Base-by-base conservation (phyloP, 2,329 filamentous ascomycete species). In the Balansia obtecta region DNA sequence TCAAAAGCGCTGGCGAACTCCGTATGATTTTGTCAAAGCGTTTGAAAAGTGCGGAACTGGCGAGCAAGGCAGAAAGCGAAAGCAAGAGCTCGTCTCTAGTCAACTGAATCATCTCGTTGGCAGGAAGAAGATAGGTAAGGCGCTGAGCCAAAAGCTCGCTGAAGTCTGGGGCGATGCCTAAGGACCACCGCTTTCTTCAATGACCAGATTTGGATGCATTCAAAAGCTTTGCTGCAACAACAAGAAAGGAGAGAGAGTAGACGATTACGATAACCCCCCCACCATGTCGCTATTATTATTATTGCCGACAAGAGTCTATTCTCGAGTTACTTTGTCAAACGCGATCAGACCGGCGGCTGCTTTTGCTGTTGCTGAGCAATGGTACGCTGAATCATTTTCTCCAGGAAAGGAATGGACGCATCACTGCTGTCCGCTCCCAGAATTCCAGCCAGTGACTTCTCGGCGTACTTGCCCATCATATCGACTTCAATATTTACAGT, bases 401-500 rank as follows among this genome's bases (percentile, higher is more conserved):
- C 79, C 55, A 89, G 62, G 37, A 85, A 71, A 2, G 76, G 74
- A 46, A 75, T 71, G 5, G 74, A 67, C 62, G 76, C 59, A 56
- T 71, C 71, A 33, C 74, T 73, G 51, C 73, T 72, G 15, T 71
- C 68, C 4, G 74, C 75, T 48, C 79, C 75, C 53, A 96, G 82
- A 49, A 69, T 64, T 22, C 84, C 88, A 18, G 82, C 77, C 51
- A 96, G 81, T 55, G 86, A 91, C 79, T 96, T 96, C 72, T 90
- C 86, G 2, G 88, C 86, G 61, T 90, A 90, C 71, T 91, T 91
- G 48, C 79, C 80, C 70, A 83, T 76, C 72, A 95, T 88, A 64
- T 96, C 90, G 49, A 95, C 91, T 73, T 96, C 90, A 37, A 96
- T 79, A 62, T 96, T 96, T 54, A 95, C 87, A 46, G 82, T 78